phyloP scores from a whole-genome alignment of 441 rosid genomes.

The Gossypium aridum region DNA sequence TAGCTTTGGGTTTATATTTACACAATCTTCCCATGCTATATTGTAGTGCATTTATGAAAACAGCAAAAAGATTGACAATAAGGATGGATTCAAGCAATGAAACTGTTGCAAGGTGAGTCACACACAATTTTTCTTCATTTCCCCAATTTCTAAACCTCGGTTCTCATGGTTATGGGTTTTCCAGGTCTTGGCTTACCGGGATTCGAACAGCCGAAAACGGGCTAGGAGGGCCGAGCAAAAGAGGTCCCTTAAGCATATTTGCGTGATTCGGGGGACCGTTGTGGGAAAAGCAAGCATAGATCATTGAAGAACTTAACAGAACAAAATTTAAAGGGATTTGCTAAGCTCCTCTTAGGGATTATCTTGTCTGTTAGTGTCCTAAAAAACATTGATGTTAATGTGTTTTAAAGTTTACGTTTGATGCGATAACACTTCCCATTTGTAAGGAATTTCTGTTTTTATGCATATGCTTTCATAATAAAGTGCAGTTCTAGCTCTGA shows the following conservation, averaged over 20 bases:
- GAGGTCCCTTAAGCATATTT: slow-evolving; percentile 69
- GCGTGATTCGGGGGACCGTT: slow-evolving; percentile 25
- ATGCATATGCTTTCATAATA: neutral
- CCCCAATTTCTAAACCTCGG: neutral
- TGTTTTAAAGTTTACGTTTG: neutral
- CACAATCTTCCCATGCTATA: neutral
- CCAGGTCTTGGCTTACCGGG: slow-evolving; percentile 69
- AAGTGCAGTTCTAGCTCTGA: neutral
- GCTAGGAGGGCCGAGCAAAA: slow-evolving; percentile 54
- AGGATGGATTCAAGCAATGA: slow-evolving; percentile 45
- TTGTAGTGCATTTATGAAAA: slow-evolving; percentile 54
- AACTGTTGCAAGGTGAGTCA: slow-evolving; percentile 52
- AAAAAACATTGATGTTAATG: neutral
- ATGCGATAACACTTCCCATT: neutral
- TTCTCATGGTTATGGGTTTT: slow-evolving; percentile 13
- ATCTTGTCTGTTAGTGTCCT: neutral
- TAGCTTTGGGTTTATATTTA: neutral
- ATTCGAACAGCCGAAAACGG: slow-evolving; percentile 52
- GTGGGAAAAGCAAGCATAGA: slow-evolving; percentile 1
- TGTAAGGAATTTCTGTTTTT: neutral
- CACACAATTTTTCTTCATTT: neutral
- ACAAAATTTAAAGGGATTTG: neutral
- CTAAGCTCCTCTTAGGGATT: neutral
- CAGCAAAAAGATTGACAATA: slow-evolving; percentile 70
- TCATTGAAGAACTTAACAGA: neutral